Evolutionary conservation across 495 filamentous ascomycete species (phyloP).

Genomic region (Achaetomiella virescens): DNA sequence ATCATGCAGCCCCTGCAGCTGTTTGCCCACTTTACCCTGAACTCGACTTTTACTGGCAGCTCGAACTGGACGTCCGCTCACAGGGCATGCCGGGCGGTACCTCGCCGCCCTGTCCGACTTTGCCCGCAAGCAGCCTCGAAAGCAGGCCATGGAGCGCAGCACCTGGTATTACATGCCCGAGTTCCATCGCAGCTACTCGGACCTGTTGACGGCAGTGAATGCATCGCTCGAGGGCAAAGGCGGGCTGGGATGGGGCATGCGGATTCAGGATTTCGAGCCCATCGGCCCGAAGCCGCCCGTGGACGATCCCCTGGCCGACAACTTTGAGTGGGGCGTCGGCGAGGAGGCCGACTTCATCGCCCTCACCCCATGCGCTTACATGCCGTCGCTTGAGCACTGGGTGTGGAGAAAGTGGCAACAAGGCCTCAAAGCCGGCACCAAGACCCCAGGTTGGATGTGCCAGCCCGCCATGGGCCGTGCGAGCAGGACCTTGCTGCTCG

Average conservation of each 20-base stretch:
- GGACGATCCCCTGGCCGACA: neutral
- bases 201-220: neutral
- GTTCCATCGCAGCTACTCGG: neutral
- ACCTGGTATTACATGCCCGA: conserved; percentile 4
- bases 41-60: conserved; percentile 1
- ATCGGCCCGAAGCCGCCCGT: neutral
- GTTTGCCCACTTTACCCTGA: neutral
- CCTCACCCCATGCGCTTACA: neutral
- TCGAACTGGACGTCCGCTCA: conserved; percentile 6
- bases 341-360: conserved; percentile 6
- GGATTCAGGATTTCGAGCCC: neutral
- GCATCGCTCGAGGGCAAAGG: neutral
- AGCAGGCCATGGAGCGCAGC: conserved; percentile 4
- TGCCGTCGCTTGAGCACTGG: neutral
- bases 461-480: conserved; percentile 7
- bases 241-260: neutral
- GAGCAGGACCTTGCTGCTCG: neutral
- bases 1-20: conserved; percentile 8
- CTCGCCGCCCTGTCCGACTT: conserved; percentile 1
- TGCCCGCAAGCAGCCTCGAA: neutral
- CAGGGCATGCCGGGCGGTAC: conserved; percentile 1
- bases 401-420: neutral
- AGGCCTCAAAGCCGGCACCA: neutral
- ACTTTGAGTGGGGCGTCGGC: conserved; percentile 4
- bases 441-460: conserved; percentile 3